phyloP scores from a whole-genome alignment of 202 grass and related monocot genomes.

The Musa balbisiana region DNA sequence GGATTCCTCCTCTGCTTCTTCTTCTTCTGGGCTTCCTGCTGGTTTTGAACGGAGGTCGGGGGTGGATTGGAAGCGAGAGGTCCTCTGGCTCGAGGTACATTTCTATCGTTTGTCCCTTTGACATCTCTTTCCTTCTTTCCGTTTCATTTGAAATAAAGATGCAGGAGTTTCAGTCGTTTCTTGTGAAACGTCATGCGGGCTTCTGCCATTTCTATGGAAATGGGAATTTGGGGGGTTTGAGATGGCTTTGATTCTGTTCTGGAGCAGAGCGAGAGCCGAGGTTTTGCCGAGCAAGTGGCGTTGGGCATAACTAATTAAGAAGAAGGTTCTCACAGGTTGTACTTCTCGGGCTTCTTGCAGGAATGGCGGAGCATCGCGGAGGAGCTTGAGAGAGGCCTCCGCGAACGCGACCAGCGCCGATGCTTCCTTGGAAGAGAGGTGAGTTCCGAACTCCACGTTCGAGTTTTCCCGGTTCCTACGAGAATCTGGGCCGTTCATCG shows the following conservation, averaged over 20 bases:
- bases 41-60: conserved; percentile 4
- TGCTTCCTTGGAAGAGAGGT: neutral
- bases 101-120: neutral
- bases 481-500: neutral
- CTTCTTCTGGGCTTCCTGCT: conserved; percentile 5
- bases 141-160: too few species aligned
- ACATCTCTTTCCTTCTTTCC: too few species aligned
- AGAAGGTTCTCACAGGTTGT: neutral
- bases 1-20: neutral
- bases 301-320: neutral
- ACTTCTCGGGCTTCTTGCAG: neutral
- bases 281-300: neutral
- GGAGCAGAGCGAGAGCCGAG: too few species aligned
- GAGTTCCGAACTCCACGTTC: neutral
- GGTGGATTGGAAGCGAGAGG: conserved; percentile 8
- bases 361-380: neutral
- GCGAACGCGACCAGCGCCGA: neutral
- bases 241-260: too few species aligned
- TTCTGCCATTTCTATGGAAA: too few species aligned
- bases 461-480: neutral
- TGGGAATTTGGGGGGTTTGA: too few species aligned
- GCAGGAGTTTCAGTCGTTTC: too few species aligned
- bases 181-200: too few species aligned
- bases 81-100: conserved; percentile 5
- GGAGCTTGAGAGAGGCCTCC: neutral